A percentile compares a stretch with the other conserved stretches of the same genome.
phyloP scores from a whole-genome alignment of 805 yeast genomes.

The Wickerhamiella azymoides region DNA sequence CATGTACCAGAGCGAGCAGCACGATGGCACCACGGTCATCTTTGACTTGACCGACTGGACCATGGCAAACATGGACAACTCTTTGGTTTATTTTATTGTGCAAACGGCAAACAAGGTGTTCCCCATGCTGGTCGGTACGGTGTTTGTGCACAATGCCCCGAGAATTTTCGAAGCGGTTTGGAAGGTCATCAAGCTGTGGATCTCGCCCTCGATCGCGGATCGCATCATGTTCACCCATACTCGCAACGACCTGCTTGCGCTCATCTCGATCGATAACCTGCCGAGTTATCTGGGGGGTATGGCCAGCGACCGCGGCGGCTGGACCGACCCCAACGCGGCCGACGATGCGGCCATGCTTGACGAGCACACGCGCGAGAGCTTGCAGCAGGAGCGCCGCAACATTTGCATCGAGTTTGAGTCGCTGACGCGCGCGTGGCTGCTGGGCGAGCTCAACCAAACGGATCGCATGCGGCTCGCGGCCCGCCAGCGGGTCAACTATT shows the following conservation, averaged over 20 bases:
- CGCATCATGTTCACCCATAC: constrained; percentile 74
- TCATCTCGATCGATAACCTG: constrained; percentile 43
- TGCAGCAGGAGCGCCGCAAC: constrained; percentile 40
- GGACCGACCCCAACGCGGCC: constrained; percentile 46
- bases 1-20: constrained; percentile 55
- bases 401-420: constrained; percentile 42
- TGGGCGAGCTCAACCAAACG: constrained; percentile 34
- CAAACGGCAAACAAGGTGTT: background rate
- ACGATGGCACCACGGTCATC: constrained; percentile 66
- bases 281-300: constrained; percentile 65
- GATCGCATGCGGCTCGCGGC: constrained; percentile 34
- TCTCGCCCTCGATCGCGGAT: constrained; percentile 91
- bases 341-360: constrained; percentile 38
- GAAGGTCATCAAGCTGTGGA: constrained; percentile 35
- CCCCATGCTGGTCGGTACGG: background rate
- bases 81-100: constrained; percentile 59
- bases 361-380: constrained; percentile 32
- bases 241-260: constrained; percentile 49
- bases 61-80: constrained; percentile 84
- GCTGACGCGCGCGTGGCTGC: constrained; percentile 69
- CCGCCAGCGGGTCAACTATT: constrained; percentile 43
- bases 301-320: constrained; percentile 39
- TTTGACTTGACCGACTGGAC: constrained; percentile 82
- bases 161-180: background rate
- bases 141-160: constrained; percentile 1